Evolutionary conservation across 768 basidiomycete genomes (phyloP).

Genomic region (Tylopilus felleus): DNA sequence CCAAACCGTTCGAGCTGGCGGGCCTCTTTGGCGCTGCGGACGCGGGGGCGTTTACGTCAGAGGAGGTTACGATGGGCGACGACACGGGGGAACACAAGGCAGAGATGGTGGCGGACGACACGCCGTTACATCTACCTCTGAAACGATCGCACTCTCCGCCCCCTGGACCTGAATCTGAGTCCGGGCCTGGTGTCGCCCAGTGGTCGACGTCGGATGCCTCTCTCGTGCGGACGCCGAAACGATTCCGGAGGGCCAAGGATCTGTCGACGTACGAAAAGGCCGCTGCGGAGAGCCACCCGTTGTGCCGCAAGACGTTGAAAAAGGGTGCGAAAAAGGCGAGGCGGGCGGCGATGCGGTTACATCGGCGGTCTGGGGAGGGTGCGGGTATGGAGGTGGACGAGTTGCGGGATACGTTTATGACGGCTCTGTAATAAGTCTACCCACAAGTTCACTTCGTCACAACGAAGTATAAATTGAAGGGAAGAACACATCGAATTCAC

Average conservation of each 20-base stretch:
- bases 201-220: neutral
- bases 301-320: slow-evolving; percentile 59
- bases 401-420: slow-evolving; percentile 24
- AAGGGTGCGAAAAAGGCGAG: slow-evolving; percentile 60
- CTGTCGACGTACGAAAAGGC: slow-evolving; percentile 51
- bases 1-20: slow-evolving; percentile 76
- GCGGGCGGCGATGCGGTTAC: slow-evolving; percentile 42
- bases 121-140: slow-evolving; percentile 31
- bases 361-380: neutral
- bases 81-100: slow-evolving; percentile 35
- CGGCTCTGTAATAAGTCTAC: too few species aligned
- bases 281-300: slow-evolving; percentile 41
- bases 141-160: slow-evolving; percentile 21
- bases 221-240: slow-evolving; percentile 46
- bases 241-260: slow-evolving; percentile 55
- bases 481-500: too few species aligned
- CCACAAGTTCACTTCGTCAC: too few species aligned
- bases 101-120: slow-evolving; percentile 40
- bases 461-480: too few species aligned
- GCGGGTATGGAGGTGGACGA: slow-evolving; percentile 31
- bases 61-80: slow-evolving; percentile 42
- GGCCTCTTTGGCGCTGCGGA: slow-evolving; percentile 82
- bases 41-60: slow-evolving; percentile 63
- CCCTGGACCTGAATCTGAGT: neutral
- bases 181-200: neutral